phyloP scores from a whole-genome alignment of 441 rosid genomes.

The Populus hybrid region DNA sequence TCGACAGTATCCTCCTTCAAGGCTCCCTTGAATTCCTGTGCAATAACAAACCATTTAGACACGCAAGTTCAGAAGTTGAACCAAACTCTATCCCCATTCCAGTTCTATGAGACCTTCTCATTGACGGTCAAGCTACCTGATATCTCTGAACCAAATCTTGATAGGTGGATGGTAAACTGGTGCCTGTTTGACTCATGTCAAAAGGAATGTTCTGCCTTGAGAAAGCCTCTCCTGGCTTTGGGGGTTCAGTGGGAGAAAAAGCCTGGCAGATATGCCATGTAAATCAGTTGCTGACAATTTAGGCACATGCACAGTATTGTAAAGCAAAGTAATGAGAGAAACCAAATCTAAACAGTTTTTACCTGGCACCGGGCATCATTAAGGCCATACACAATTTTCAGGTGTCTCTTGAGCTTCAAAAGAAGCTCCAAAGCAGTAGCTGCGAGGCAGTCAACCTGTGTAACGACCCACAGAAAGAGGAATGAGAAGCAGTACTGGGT shows the following conservation, averaged over 20 bases:
- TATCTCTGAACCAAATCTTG: slow-evolving; percentile 73
- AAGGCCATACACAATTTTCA: slow-evolving; percentile 79
- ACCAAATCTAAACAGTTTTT: slow-evolving; percentile 2
- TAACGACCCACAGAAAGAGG: slow-evolving; percentile 16
- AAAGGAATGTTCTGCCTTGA: slow-evolving; percentile 72
- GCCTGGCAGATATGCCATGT: slow-evolving; percentile 41
- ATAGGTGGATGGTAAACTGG: slow-evolving; percentile 54
- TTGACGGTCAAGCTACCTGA: slow-evolving; percentile 48
- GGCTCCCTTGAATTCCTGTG: slow-evolving; percentile 84
- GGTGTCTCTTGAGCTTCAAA: slow-evolving; percentile 85
- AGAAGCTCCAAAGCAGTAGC: slow-evolving; percentile 93
- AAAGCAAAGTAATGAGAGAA: not conserved
- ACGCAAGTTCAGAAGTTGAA: slow-evolving; percentile 1
- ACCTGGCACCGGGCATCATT: slow-evolving; percentile 98
- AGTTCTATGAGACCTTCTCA: not conserved
- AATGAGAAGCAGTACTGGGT: not conserved
- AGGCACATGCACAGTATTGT: not conserved
- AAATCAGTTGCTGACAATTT: not conserved
- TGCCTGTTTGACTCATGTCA: slow-evolving; percentile 55
- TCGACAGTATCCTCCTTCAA: slow-evolving; percentile 88
- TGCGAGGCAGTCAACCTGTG: slow-evolving; percentile 70
- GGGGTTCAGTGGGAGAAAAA: slow-evolving; percentile 76
- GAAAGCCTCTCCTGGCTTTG: slow-evolving; percentile 73
- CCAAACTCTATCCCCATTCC: not conserved
- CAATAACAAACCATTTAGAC: not conserved